Percentiles rank a stretch among this genome's conserved stretches.
Evolutionary conservation across 2,329 filamentous ascomycete species (phyloP).

Genomic region (Curvularia sp.): DNA sequence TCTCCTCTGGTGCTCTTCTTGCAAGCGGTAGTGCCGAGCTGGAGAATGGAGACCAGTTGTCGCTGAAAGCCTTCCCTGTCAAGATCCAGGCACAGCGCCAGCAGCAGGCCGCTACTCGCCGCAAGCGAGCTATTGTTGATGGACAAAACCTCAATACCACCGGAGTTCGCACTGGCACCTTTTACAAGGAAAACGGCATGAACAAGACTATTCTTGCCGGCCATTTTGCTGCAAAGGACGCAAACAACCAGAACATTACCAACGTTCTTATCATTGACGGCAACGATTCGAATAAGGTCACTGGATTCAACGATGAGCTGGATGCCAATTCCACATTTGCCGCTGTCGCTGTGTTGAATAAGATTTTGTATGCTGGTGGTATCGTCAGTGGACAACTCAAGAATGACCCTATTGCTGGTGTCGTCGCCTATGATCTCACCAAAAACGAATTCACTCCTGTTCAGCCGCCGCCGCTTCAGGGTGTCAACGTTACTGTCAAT

Average conservation of each 20-base stretch:
- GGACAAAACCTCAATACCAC: conserved; percentile 59
- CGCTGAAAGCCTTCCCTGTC: conserved; percentile 56
- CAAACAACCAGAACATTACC: conserved; percentile 73
- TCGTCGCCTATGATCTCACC: conserved; percentile 80
- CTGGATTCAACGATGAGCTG: conserved; percentile 72
- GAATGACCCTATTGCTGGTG: conserved; percentile 69
- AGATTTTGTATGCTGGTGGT: conserved; percentile 81
- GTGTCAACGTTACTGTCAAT: conserved; percentile 74
- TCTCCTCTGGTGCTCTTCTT: conserved; percentile 76
- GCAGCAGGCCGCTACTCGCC: conserved; percentile 38
- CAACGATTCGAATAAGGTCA: conserved; percentile 69
- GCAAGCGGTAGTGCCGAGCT: conserved; percentile 77
- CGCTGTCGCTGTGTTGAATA: conserved; percentile 61
- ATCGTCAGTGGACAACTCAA: conserved; percentile 74
- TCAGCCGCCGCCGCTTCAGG: conserved; percentile 78
- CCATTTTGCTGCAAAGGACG: conserved; percentile 76
- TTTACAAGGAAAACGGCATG: conserved; percentile 71
- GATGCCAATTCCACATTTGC: conserved; percentile 76
- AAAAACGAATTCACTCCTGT: conserved; percentile 65
- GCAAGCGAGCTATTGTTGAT: conserved; percentile 53
- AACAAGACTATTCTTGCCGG: conserved; percentile 91
- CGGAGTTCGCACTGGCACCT: conserved; percentile 79
- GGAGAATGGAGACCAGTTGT: conserved; percentile 41
- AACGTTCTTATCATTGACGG: conserved; percentile 86
- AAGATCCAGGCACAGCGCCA: conserved; percentile 30